These are phyloP conservation scores for Wallacemonas collosoma DNA, from an alignment of 208 protist genomes.

Conservation along the genomic window DNA sequence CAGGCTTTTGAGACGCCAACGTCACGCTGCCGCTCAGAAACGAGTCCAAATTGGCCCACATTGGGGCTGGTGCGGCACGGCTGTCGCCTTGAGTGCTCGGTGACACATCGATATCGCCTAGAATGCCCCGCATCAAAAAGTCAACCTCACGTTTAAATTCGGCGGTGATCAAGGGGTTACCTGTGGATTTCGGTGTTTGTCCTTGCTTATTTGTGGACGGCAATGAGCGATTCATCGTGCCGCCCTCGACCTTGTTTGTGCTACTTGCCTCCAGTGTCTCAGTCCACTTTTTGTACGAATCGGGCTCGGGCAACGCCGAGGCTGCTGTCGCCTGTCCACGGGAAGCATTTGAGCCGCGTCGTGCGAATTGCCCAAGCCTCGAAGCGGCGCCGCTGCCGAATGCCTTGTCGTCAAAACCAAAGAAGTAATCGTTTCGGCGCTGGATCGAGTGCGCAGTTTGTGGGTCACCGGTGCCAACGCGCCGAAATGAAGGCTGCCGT, in stretches of 20 bases:
- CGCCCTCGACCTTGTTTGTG: constrained; percentile 1
- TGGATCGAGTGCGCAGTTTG: constrained; percentile 14
- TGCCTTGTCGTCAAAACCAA: constrained; percentile 12
- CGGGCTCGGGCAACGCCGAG: not conserved
- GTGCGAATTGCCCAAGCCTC: not conserved
- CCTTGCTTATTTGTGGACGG: not conserved
- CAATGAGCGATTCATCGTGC: not conserved
- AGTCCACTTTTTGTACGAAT: constrained; percentile 9
- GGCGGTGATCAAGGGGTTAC: constrained; percentile 12
- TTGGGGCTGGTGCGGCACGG: not conserved
- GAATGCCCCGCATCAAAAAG: constrained; percentile 27
- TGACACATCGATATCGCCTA: constrained; percentile 17
- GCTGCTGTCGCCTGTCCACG: constrained; percentile 10
- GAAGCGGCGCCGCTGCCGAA: not conserved
- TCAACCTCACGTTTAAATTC: constrained; percentile 50
- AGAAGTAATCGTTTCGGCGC: constrained; percentile 15
- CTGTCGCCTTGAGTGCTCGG: not conserved
- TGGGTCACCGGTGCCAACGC: constrained; percentile 21
- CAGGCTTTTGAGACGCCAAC: not conserved
- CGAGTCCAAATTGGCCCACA: constrained; percentile 14
- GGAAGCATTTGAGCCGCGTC: constrained; percentile 1
- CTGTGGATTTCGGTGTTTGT: not conserved
- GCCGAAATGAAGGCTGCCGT: constrained; percentile 58
- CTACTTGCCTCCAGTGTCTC: constrained; percentile 7
- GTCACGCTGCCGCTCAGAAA: constrained; percentile 11